Evolutionary conservation across 2,329 filamentous ascomycete genomes (phyloP).

Genomic region (Hymenoscyphus linearis): DNA sequence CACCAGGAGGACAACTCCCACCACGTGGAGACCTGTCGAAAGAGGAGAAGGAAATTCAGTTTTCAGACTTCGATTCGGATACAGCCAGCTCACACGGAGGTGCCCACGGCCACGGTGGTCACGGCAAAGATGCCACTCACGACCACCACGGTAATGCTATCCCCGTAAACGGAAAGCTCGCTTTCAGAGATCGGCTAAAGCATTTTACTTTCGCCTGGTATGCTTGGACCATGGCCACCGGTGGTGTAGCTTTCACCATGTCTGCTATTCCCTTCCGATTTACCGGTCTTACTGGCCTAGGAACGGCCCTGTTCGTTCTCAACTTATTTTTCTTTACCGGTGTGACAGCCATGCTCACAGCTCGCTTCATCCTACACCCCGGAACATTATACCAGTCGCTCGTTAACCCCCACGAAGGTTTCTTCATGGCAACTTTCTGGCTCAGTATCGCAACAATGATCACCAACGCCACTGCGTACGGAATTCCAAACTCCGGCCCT

Average conservation of each 20-base stretch:
- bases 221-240: constrained; percentile 70
- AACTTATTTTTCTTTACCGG: constrained; percentile 61
- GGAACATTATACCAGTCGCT: constrained; percentile 50
- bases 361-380: constrained; percentile 57
- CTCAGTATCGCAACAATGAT: constrained; percentile 64
- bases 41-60: neutral
- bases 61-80: neutral
- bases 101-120: neutral
- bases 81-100: neutral
- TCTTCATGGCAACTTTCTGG: constrained; percentile 70
- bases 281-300: constrained; percentile 56
- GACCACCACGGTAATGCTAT: constrained; percentile 3
- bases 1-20: neutral
- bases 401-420: constrained; percentile 60
- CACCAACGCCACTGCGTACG: constrained; percentile 60
- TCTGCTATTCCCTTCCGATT: constrained; percentile 60
- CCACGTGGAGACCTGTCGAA: neutral
- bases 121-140: constrained; percentile 8
- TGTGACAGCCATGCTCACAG: constrained; percentile 48
- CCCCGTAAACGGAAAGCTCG: constrained; percentile 4
- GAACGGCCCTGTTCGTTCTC: constrained; percentile 61
- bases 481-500: constrained; percentile 48
- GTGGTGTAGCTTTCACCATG: constrained; percentile 62
- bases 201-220: constrained; percentile 49
- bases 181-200: constrained; percentile 17